Evolutionary conservation across 192 early-diverging fungal genomes (phyloP).

Genomic region (Backusella tarrabulga): DNA sequence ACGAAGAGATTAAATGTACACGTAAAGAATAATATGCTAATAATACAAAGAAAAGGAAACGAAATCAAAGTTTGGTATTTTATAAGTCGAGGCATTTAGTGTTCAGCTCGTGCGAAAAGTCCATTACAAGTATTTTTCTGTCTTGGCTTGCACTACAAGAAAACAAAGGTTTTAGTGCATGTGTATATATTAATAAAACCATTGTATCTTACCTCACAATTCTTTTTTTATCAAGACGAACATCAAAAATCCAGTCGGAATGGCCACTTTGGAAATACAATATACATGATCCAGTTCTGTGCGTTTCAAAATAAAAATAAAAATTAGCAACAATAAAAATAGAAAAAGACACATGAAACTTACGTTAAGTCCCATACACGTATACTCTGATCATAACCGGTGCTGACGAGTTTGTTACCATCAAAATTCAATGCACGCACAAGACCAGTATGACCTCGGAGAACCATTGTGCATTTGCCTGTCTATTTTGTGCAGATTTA

Average conservation of each 20-base stretch:
- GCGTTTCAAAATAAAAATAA: background rate
- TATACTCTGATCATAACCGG: constrained; percentile 91
- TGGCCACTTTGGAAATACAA: constrained; percentile 75
- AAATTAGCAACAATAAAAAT: background rate
- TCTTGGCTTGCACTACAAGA: constrained; percentile 44
- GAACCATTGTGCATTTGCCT: constrained; percentile 57
- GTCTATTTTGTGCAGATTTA: constrained; percentile 30
- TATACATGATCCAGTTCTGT: constrained; percentile 66
- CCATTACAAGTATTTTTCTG: constrained; percentile 41
- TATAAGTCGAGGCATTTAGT: constrained; percentile 11
- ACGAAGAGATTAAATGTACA: background rate
- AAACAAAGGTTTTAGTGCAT: background rate
- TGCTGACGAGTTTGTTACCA: constrained; percentile 77
- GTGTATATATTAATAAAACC: background rate
- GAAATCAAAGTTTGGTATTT: background rate
- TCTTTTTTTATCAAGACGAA: constrained; percentile 76
- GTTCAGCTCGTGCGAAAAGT: constrained; percentile 42
- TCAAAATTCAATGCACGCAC: constrained; percentile 89
- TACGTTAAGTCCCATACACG: constrained; percentile 89
- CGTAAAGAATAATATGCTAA: background rate
- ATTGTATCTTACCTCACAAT: constrained; percentile 66
- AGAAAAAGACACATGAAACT: background rate
- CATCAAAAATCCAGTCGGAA: constrained; percentile 96
- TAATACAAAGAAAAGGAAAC: background rate
- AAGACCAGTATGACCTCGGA: constrained; percentile 66